Percentiles rank a stretch among this genome's conserved stretches.
phyloP scores from a whole-genome alignment of 257 asterid genomes.

The Marsdenia floribunda region DNA sequence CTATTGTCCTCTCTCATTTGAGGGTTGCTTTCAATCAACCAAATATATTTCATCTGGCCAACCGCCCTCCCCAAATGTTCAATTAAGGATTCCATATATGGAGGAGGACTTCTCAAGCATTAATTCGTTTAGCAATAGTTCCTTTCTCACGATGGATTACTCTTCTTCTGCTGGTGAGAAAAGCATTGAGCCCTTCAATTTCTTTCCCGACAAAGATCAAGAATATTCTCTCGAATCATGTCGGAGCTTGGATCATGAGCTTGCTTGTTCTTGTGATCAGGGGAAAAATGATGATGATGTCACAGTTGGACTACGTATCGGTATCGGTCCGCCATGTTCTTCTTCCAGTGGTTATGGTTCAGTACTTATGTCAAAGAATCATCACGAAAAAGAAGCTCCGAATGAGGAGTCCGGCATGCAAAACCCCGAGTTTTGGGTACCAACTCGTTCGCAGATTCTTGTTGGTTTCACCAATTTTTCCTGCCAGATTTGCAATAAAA shows the following conservation, averaged over 20 bases:
- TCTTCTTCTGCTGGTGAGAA: conserved; percentile 12
- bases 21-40: conserved; percentile 40
- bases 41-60: conserved; percentile 22
- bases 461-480: conserved; percentile 70
- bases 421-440: conserved; percentile 51
- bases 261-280: conserved; percentile 13
- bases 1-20: conserved; percentile 14
- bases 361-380: conserved; percentile 4
- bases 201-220: conserved; percentile 35
- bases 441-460: conserved; percentile 55
- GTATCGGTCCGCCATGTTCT: conserved; percentile 52
- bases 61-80: conserved; percentile 18
- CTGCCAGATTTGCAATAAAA: conserved; percentile 63
- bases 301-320: conserved; percentile 40
- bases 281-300: conserved; percentile 26
- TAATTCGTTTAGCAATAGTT: conserved; percentile 15
- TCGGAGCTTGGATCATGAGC: not conserved
- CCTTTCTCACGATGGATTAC: conserved; percentile 7
- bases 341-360: not conserved
- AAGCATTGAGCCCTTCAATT: conserved; percentile 40
- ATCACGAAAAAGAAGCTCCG: conserved; percentile 4
- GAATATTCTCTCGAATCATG: conserved; percentile 4
- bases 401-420: conserved; percentile 1
- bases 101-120: conserved; percentile 17
- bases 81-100: conserved; percentile 25